Base-by-base conservation (phyloP, 192 early-diverging fungal genomes). In the Backusella tuberculispora region DNA sequence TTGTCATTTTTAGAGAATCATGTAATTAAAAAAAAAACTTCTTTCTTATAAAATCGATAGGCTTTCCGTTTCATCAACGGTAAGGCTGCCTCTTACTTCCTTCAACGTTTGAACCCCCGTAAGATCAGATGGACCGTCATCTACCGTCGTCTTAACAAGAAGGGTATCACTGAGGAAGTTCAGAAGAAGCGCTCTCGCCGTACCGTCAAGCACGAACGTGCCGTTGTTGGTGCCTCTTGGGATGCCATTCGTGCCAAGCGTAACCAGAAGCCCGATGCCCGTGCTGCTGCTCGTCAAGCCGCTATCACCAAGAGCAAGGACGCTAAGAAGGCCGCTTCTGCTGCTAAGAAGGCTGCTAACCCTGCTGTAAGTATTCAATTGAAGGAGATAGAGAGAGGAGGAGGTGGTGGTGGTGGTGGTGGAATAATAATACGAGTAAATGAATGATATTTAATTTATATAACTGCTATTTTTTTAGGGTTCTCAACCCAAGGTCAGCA, bases 71-170 rank as follows among this genome's bases (percentile, higher is more conserved):
- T 99, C 88, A 85, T 98, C 84, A 95, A 93, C 90, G 95, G 95
- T 68, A 99, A 99, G 93, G 88, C 87, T 81, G 95, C 97, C 88
- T 98, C 97, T 66, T 90, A 96, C 83, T 99, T 98, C 93, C 87
- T 95, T 76, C 97, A 98, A 90, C 90, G 91, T 84, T 89, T 94
- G 87, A 99, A 99, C 92, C 95, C 96, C 50, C 95, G 97, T 81
- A 97, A 97, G 90, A 90, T 99, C 78, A 87, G 88, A 85, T 99
- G 98, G 98, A 98, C 98, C 66, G 87, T 90, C 53, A 92, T 97
- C 76, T 98, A 92, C 95, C 95, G 98, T 84, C 96, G 95, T 88
- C 90, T 97, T 83, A 94, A 98, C 92, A 96, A 96, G 91, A 99
- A 99, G 95, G 98, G 97, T 85, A 91, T 95, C 78, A 93, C 92